Conservation (phyloP, 768 basidiomycete species). For the Lactarius sanguifluus region DNA sequence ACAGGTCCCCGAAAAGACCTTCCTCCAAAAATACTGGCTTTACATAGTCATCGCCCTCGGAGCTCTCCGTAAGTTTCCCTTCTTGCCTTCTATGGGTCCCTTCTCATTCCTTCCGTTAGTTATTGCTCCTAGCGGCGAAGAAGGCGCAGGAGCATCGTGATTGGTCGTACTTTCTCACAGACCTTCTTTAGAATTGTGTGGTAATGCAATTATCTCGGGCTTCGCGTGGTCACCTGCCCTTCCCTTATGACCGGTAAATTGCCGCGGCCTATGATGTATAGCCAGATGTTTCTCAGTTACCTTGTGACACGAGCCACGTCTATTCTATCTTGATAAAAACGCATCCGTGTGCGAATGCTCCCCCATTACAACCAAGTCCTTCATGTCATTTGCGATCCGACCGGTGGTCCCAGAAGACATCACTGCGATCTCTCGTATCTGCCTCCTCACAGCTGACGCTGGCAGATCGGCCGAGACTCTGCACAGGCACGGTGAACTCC, state of each 20-base stretch:
- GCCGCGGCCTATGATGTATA: conserved; percentile 9
- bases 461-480: conserved; percentile 62
- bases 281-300: background rate
- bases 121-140: conserved; percentile 21
- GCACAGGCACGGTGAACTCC: conserved; percentile 63
- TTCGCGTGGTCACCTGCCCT: conserved; percentile 5
- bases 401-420: conserved; percentile 54
- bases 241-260: conserved; percentile 16
- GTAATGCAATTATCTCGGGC: conserved; percentile 7
- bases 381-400: conserved; percentile 45
- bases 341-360: too few species aligned
- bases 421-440: conserved; percentile 63
- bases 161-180: background rate
- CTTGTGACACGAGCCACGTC: conserved; percentile 6
- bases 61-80: conserved; percentile 53
- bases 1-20: conserved; percentile 67
- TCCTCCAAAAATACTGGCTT: conserved; percentile 91
- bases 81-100: background rate
- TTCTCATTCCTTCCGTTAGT: conserved; percentile 11
- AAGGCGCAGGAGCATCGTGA: conserved; percentile 16
- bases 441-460: conserved; percentile 71
- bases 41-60: conserved; percentile 63
- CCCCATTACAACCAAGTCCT: background rate
- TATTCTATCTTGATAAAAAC: conserved; percentile 4
- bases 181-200: background rate